Conservation (phyloP, 805 yeast species). For the Brettanomyces naardenensis region DNA sequence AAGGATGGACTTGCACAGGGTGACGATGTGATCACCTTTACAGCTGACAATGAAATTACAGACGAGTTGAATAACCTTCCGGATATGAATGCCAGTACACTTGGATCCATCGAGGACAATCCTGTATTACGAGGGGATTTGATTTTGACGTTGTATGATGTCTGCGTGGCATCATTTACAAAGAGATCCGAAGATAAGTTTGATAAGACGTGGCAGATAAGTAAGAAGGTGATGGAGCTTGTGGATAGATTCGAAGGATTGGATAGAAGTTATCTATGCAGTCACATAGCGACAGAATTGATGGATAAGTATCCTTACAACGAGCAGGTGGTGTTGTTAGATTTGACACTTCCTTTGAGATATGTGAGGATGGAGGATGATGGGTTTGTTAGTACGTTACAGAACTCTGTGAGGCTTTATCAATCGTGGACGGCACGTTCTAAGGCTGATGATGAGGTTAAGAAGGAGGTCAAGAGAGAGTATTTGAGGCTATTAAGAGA, state of each 20-base stretch:
- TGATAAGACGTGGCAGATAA: conserved; percentile 32
- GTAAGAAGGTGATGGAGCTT: conserved; percentile 39
- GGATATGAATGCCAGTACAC: conserved; percentile 76
- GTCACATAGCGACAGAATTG: conserved; percentile 54
- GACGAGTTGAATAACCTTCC: conserved; percentile 62
- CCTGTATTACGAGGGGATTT: conserved; percentile 73
- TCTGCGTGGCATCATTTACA: conserved; percentile 44
- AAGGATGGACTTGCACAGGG: conserved; percentile 22
- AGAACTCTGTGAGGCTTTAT: conserved; percentile 64
- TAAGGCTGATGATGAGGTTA: conserved; percentile 20
- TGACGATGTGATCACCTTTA: conserved; percentile 12
- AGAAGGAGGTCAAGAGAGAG: conserved; percentile 24
- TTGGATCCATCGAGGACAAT: conserved; percentile 79
- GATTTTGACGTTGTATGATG: conserved; percentile 62
- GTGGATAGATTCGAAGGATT: conserved; percentile 64
- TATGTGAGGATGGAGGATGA: conserved; percentile 32
- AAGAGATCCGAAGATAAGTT: conserved; percentile 25
- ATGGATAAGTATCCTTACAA: conserved; percentile 33
- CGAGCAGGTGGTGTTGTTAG: conserved; percentile 35
- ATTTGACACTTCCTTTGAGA: conserved; percentile 63
- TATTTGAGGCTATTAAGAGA: conserved; percentile 27
- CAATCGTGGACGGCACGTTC: conserved; percentile 42
- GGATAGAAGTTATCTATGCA: conserved; percentile 58
- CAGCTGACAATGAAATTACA: conserved; percentile 4
- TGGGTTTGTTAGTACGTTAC: conserved; percentile 50